Evolutionary conservation across 2,329 filamentous ascomycete genomes (phyloP).

Genomic region (Trichoderma oligosporum): DNA sequence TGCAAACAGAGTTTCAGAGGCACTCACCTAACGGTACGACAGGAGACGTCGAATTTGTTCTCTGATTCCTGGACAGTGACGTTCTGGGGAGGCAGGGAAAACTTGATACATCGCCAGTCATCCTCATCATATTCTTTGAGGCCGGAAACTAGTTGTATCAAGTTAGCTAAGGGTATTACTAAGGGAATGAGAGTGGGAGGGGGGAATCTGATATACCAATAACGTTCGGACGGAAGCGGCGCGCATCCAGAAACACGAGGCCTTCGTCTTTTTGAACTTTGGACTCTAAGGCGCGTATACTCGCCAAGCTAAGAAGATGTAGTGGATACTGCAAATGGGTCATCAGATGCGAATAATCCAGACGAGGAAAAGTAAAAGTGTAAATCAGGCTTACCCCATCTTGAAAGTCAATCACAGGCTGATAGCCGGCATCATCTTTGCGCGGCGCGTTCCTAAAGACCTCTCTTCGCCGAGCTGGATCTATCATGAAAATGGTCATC

Average conservation of each 20-base stretch:
- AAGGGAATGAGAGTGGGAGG: not conserved
- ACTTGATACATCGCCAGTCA: constrained; percentile 59
- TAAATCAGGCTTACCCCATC: constrained; percentile 51
- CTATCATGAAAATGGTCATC: constrained; percentile 65
- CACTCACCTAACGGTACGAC: constrained; percentile 59
- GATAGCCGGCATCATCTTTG: constrained; percentile 56
- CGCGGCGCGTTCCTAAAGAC: constrained; percentile 59
- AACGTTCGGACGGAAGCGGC: constrained; percentile 69
- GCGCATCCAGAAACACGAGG: constrained; percentile 53
- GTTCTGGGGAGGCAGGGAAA: constrained; percentile 43
- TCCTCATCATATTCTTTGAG: constrained; percentile 65
- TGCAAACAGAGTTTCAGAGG: not conserved
- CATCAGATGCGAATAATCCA: constrained; percentile 9
- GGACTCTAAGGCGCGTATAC: constrained; percentile 57
- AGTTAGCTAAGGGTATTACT: not conserved
- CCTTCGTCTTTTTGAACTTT: constrained; percentile 50
- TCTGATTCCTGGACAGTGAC: constrained; percentile 25
- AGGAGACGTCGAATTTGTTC: constrained; percentile 52
- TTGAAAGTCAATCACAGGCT: constrained; percentile 64
- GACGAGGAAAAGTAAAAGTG: not conserved
- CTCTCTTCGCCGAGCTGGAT: constrained; percentile 53
- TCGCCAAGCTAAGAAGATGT: constrained; percentile 63
- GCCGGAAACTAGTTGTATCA: constrained; percentile 50
- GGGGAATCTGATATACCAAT: constrained; percentile 45
- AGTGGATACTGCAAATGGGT: constrained; percentile 57